These are phyloP conservation scores for Alternaria sp. DNA, from an alignment of 2,329 filamentous ascomycete species.

Conservation along the genomic window DNA sequence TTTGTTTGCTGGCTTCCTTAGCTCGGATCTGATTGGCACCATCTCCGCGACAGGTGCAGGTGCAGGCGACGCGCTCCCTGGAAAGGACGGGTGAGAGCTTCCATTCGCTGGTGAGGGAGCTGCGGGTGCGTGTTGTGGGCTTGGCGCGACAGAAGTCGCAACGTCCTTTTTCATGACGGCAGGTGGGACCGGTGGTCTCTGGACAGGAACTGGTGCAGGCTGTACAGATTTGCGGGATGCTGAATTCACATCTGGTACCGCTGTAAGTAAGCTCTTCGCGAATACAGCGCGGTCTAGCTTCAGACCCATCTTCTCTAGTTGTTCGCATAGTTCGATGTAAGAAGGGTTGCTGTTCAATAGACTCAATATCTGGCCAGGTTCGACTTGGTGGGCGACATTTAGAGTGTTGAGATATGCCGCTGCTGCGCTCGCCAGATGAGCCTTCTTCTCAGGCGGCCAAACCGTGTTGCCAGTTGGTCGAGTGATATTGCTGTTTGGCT, in stretches of 20 bases:
- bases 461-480: constrained; percentile 48
- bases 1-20: constrained; percentile 56
- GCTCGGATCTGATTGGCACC: constrained; percentile 36
- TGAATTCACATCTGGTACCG: constrained; percentile 54
- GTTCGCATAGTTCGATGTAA: constrained; percentile 64
- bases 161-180: constrained; percentile 33
- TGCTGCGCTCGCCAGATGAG: constrained; percentile 60
- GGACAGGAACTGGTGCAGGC: constrained; percentile 15
- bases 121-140: constrained; percentile 23
- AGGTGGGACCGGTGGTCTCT: constrained; percentile 27
- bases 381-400: constrained; percentile 54
- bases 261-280: constrained; percentile 59
- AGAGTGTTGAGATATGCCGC: constrained; percentile 56
- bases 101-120: constrained; percentile 22
- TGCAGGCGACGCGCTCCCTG: constrained; percentile 22
- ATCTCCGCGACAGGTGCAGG: constrained; percentile 43
- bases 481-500: constrained; percentile 1
- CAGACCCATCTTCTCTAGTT: constrained; percentile 60
- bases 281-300: constrained; percentile 62
- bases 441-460: constrained; percentile 63
- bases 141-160: constrained; percentile 26
- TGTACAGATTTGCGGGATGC: constrained; percentile 30
- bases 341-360: constrained; percentile 63
- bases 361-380: constrained; percentile 52
- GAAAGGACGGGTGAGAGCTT: constrained; percentile 25